Percentiles rank a stretch among this genome's conserved stretches.
These are phyloP conservation scores for Aspergillus aculeatus DNA, from an alignment of 2,329 filamentous ascomycete species.

Conservation along the genomic window DNA sequence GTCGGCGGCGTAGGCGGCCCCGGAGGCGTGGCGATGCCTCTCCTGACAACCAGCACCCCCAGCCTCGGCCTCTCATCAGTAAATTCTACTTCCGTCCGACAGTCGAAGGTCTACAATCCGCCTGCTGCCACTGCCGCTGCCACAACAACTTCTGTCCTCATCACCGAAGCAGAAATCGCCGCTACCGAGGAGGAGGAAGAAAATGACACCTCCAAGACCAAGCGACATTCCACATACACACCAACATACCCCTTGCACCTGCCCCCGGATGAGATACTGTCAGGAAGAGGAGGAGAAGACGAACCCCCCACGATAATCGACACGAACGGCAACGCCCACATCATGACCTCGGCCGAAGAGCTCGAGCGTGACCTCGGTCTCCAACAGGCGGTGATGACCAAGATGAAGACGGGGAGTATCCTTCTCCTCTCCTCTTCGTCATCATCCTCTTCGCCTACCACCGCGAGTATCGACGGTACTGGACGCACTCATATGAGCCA, in stretches of 20 bases:
- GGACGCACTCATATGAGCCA: too few relatives aligned
- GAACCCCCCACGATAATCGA: slow-evolving; percentile 24
- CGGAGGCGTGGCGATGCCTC: neutral
- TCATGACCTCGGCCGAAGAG: slow-evolving; percentile 23
- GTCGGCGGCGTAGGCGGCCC: neutral
- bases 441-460: too few relatives aligned
- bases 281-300: neutral
- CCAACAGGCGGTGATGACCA: slow-evolving; percentile 26
- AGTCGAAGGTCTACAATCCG: neutral
- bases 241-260: neutral
- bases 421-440: neutral
- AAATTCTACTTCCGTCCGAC: neutral
- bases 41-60: slow-evolving; percentile 6
- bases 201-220: neutral
- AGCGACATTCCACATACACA: neutral
- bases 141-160: neutral
- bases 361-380: slow-evolving; percentile 19
- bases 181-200: neutral
- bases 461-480: too few relatives aligned
- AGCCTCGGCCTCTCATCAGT: slow-evolving; percentile 10
- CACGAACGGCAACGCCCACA: slow-evolving; percentile 18
- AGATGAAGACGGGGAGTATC: slow-evolving; percentile 22
- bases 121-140: neutral
- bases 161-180: neutral
- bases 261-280: neutral